A percentile compares a stretch with the other conserved stretches of the same genome.
These are phyloP conservation scores for Wickerhamiella sergipiensis DNA, from an alignment of 805 yeast species.

Conservation along the genomic window DNA sequence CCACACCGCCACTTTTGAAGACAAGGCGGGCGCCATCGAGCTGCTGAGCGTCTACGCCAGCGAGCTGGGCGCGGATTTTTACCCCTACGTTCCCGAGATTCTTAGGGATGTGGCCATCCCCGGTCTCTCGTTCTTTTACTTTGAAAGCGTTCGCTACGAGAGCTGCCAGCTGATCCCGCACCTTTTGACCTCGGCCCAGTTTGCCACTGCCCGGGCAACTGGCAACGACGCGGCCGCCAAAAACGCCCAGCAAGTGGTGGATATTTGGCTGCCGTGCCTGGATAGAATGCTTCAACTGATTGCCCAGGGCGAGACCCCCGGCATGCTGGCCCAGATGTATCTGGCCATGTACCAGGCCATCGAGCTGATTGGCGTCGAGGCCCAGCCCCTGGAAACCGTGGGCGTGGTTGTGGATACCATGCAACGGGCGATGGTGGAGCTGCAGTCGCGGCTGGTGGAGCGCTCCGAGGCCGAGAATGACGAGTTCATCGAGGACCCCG, in stretches of 20 bases:
- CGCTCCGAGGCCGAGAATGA: constrained; percentile 32
- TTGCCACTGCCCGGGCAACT: constrained; percentile 40
- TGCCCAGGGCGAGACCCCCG: constrained; percentile 69
- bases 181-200: constrained; percentile 47
- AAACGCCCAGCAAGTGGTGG: constrained; percentile 37
- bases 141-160: constrained; percentile 88
- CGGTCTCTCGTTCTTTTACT: constrained; percentile 78
- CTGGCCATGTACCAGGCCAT: constrained; percentile 54
- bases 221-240: constrained; percentile 27
- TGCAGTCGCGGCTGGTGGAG: constrained; percentile 54
- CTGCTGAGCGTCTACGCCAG: constrained; percentile 72
- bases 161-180: constrained; percentile 78
- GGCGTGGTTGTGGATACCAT: constrained; percentile 44
- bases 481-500: constrained; percentile 77
- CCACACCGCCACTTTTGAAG: constrained; percentile 88
- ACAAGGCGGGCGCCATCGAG: constrained; percentile 86
- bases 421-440: constrained; percentile 46
- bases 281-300: constrained; percentile 55
- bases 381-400: constrained; percentile 38
- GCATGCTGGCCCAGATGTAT: constrained; percentile 66
- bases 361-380: constrained; percentile 49
- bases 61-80: constrained; percentile 68
- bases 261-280: constrained; percentile 59
- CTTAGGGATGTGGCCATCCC: constrained; percentile 72
- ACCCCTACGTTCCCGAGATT: constrained; percentile 68